Conservation (phyloP, 805 yeast genomes). For the Wickerhamiella siamensis region DNA sequence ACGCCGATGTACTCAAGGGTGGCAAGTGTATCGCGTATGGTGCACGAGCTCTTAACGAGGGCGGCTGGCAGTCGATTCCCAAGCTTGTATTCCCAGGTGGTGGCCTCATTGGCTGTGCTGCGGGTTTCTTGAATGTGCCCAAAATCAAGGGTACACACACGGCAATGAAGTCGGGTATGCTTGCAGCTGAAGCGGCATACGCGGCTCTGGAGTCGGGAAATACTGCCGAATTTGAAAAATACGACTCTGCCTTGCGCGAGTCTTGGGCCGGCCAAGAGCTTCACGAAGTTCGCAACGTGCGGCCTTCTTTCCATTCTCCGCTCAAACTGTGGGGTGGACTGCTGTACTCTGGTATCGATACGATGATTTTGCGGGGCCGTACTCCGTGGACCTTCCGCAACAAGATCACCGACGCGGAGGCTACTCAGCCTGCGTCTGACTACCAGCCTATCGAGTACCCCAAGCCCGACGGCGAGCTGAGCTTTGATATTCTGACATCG, state of each 20-base stretch:
- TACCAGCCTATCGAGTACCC: slow-evolving; percentile 72
- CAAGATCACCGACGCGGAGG: slow-evolving; percentile 52
- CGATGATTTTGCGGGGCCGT: slow-evolving; percentile 61
- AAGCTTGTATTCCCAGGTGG: slow-evolving; percentile 91
- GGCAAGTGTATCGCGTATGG: slow-evolving; percentile 91
- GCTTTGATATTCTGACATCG: slow-evolving; percentile 87
- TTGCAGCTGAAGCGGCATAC: slow-evolving; percentile 81
- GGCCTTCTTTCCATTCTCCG: slow-evolving; percentile 76
- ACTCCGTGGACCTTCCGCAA: slow-evolving; percentile 81
- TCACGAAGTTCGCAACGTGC: slow-evolving; percentile 69
- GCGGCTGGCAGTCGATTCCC: slow-evolving; percentile 91
- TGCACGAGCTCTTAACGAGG: slow-evolving; percentile 94
- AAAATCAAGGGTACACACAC: slow-evolving; percentile 96
- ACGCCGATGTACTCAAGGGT: slow-evolving; percentile 56
- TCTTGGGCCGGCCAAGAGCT: slow-evolving; percentile 86
- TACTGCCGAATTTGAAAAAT: slow-evolving; percentile 34
- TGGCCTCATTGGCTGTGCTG: slow-evolving; percentile 83
- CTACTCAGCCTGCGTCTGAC: slow-evolving; percentile 53
- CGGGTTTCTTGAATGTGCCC: slow-evolving; percentile 95
- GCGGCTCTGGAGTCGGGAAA: slow-evolving; percentile 29
- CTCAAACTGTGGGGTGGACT: slow-evolving; percentile 75
- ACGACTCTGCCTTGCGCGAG: slow-evolving; percentile 47
- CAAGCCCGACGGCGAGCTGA: slow-evolving; percentile 85
- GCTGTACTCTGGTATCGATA: slow-evolving; percentile 68
- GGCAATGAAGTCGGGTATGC: slow-evolving; percentile 88